Evolutionary conservation across 129 eudicot species (phyloP), one percentile per base, ranked within the genome.

Genomic region (Smallanthus sonchifolius): DNA sequence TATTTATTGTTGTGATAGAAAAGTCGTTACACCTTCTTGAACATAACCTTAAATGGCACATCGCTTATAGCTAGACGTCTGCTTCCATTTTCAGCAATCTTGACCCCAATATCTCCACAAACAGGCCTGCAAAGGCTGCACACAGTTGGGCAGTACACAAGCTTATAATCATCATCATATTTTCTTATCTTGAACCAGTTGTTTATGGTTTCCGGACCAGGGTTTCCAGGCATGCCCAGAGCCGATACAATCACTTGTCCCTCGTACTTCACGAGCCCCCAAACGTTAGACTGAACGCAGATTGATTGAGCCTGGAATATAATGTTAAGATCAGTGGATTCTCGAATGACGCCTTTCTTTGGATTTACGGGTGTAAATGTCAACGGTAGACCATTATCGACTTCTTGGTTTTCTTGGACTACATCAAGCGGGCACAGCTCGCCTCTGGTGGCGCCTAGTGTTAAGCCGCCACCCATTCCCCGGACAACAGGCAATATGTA

Each of bases 391-490:
- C 89, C 92, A 0, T 44, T 35, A n/a, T 77, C 44, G 0, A 78
- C 43, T 49, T 87, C 92, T 0, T 3, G 34, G 34, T 24, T 15
- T 11, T 62, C 90, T 81, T 88, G 94, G 48, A 77, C 88, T 4
- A 88, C 83, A 36, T 66, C 83, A 15, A 83, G 81, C 0, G 90
- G 90, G 76, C 94, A 88, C 5, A 81, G 64, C 3, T 77, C 61
- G 48, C 74, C 79, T 35, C 87, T 82, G 1, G 80, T 70, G 74
- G 57, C 7, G 2, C 67, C 82, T 37, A 76, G 75, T 2, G 82
- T 67, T 8, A 90, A 70, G 2, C 96, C 96, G 0, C 96, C 96
- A 4, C 90, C 91, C 56, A 39, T 64, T 62, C 96, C 96, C 5
- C 87, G 87, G 60, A 81, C 2, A 0, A 70, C 93, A 0, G 93